Conservation (phyloP, 2,329 filamentous ascomycete genomes). For the Apiospora kogelbergensis region DNA sequence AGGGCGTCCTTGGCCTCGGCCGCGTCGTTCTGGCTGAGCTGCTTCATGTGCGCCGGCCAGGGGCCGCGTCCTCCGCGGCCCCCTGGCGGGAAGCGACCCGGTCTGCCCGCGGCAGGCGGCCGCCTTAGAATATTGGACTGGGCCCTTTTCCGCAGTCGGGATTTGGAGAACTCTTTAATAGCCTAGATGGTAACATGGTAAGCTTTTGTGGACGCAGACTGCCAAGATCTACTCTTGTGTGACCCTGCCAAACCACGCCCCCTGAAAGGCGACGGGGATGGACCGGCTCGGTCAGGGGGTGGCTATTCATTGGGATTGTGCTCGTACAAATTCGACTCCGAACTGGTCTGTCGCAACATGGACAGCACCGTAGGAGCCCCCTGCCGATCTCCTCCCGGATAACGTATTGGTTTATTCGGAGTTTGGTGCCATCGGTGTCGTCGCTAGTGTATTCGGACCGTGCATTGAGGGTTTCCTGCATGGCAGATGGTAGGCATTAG, state of each 20-base stretch:
- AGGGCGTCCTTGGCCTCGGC: slow-evolving; percentile 70
- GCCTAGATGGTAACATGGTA: slow-evolving; percentile 55
- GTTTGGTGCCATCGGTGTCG: slow-evolving; percentile 84
- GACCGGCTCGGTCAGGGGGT: slow-evolving; percentile 5
- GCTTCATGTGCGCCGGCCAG: slow-evolving; percentile 26
- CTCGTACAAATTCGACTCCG: slow-evolving; percentile 82
- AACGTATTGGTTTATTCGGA: slow-evolving; percentile 91
- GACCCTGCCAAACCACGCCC: neutral
- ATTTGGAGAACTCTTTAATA: slow-evolving; percentile 96
- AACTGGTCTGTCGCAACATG: slow-evolving; percentile 88
- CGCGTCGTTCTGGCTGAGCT: slow-evolving; percentile 42
- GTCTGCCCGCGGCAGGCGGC: slow-evolving; percentile 31
- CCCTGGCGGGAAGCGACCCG: slow-evolving; percentile 32
- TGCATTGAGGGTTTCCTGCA: slow-evolving; percentile 86
- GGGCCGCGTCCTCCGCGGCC: slow-evolving; percentile 22
- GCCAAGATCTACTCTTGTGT: neutral
- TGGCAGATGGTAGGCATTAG: slow-evolving; percentile 8
- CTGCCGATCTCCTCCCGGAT: slow-evolving; percentile 96
- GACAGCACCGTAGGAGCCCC: slow-evolving; percentile 92
- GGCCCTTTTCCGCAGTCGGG: slow-evolving; percentile 81
- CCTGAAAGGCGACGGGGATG: neutral
- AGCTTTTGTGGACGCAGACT: neutral
- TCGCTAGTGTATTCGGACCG: slow-evolving; percentile 84
- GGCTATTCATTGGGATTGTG: slow-evolving; percentile 15
- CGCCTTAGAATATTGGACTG: slow-evolving; percentile 79